These are phyloP conservation scores for Schrenkiella parvula DNA, from an alignment of 345 rosid genomes.

Conservation along the genomic window DNA sequence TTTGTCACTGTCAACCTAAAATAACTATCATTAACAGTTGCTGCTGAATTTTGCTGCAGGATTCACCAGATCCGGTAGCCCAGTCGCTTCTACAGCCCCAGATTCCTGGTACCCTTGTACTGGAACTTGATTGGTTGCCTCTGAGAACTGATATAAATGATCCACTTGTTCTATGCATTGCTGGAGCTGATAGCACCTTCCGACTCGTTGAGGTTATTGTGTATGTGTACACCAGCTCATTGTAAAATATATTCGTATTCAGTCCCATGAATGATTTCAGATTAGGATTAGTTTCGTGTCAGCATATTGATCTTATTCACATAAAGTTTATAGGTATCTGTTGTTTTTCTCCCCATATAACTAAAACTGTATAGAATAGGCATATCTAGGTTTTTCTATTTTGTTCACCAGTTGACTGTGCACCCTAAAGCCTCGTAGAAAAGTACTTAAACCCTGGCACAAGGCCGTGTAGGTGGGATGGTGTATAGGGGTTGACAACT, in stretches of 20 bases:
- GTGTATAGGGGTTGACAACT: conserved; percentile 1
- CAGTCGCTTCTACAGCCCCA: conserved; percentile 95
- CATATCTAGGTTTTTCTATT: conserved; percentile 1
- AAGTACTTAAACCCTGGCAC: not conserved
- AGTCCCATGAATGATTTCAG: conserved; percentile 1
- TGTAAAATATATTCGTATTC: not conserved
- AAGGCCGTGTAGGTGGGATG: not conserved
- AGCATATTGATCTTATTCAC: conserved; percentile 3
- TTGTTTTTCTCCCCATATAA: conserved; percentile 9
- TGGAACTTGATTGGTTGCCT: conserved; percentile 97
- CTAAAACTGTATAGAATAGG: conserved; percentile 6
- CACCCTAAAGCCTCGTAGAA: not conserved
- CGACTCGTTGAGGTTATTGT: conserved; percentile 77
- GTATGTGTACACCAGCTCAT: conserved; percentile 48
- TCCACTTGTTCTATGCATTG: conserved; percentile 84
- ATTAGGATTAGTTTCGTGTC: conserved; percentile 8
- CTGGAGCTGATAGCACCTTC: conserved; percentile 97
- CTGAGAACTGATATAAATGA: conserved; percentile 70
- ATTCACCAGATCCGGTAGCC: conserved; percentile 89
- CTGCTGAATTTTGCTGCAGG: conserved; percentile 53
- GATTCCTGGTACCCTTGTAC: conserved; percentile 91
- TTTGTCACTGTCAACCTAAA: conserved; percentile 4
- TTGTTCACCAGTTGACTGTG: not conserved
- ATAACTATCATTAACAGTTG: not conserved
- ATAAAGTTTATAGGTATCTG: conserved; percentile 3